A percentile compares a stretch with the other conserved stretches of the same genome.
Conservation (phyloP, 2,329 filamentous ascomycete genomes). For the Colletotrichum sp. region DNA sequence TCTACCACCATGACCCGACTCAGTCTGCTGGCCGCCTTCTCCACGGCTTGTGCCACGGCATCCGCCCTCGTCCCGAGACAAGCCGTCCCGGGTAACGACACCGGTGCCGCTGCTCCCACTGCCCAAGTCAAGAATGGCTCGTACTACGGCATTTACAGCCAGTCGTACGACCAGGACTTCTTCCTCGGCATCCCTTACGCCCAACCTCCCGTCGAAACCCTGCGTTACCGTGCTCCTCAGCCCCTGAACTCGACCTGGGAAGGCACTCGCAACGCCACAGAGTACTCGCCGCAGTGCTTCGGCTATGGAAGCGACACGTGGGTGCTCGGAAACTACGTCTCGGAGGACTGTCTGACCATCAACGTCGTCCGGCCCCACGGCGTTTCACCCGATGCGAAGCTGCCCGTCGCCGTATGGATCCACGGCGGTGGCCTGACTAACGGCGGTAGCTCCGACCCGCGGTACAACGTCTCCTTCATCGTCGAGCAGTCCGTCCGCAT, state of each 20-base stretch:
- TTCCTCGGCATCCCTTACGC: constrained; percentile 64
- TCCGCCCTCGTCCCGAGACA: constrained; percentile 13
- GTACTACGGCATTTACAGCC: constrained; percentile 45
- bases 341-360: constrained; percentile 35
- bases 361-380: constrained; percentile 32
- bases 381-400: constrained; percentile 36
- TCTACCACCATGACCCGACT: constrained; percentile 2
- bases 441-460: constrained; percentile 39
- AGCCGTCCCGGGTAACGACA: not conserved
- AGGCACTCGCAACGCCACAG: constrained; percentile 45
- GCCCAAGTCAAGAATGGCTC: constrained; percentile 26
- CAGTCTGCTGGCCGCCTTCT: constrained; percentile 4
- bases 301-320: constrained; percentile 50
- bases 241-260: constrained; percentile 51
- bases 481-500: constrained; percentile 54
- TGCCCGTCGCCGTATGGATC: constrained; percentile 67
- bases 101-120: not conserved
- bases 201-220: constrained; percentile 53
- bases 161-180: constrained; percentile 50
- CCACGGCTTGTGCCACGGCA: constrained; percentile 7
- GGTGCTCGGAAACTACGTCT: constrained; percentile 25
- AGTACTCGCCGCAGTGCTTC: constrained; percentile 53
- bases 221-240: constrained; percentile 57
- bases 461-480: constrained; percentile 68
- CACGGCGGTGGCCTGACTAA: constrained; percentile 44